phyloP scores from a whole-genome alignment of 805 yeast species.

The Yarrowia porcina region DNA sequence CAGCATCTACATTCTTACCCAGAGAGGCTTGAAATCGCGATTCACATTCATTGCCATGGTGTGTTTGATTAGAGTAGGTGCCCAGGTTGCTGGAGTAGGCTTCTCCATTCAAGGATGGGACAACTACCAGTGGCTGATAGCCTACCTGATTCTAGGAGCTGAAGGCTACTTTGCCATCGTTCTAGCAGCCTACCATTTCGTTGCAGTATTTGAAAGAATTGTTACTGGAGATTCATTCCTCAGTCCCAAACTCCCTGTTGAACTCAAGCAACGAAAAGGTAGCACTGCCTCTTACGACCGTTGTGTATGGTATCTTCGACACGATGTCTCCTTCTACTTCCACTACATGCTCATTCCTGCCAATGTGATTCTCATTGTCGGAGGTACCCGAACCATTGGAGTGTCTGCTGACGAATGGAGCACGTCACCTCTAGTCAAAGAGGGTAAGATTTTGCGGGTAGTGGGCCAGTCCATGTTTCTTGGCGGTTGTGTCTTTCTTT shows the following conservation, averaged over 20 bases:
- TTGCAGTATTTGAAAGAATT: not conserved
- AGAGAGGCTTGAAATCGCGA: not conserved
- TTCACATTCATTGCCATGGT: not conserved
- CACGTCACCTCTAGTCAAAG: not conserved
- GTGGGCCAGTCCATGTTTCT: conserved; percentile 6
- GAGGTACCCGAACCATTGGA: not conserved
- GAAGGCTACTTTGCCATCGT: conserved; percentile 11
- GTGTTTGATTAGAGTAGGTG: conserved; percentile 3
- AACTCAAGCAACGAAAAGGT: not conserved
- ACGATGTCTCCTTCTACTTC: conserved; percentile 2
- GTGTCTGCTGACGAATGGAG: not conserved
- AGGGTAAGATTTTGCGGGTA: not conserved
- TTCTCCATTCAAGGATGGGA: conserved; percentile 3
- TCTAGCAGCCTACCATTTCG: not conserved
- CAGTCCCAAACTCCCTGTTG: not conserved
- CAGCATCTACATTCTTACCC: not conserved
- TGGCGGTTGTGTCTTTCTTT: not conserved
- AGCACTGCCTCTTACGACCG: not conserved
- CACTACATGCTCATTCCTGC: conserved; percentile 21
- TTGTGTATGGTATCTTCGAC: not conserved
- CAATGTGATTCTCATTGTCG: conserved; percentile 1
- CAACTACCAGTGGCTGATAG: not conserved
- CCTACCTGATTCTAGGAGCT: conserved; percentile 3
- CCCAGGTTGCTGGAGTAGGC: not conserved
- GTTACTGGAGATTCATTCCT: conserved; percentile 5